Evolutionary conservation across 352 stramenopile genomes (phyloP), one percentile per base, ranked within the genome.

Genomic region (Phytophthora podocarpi): DNA sequence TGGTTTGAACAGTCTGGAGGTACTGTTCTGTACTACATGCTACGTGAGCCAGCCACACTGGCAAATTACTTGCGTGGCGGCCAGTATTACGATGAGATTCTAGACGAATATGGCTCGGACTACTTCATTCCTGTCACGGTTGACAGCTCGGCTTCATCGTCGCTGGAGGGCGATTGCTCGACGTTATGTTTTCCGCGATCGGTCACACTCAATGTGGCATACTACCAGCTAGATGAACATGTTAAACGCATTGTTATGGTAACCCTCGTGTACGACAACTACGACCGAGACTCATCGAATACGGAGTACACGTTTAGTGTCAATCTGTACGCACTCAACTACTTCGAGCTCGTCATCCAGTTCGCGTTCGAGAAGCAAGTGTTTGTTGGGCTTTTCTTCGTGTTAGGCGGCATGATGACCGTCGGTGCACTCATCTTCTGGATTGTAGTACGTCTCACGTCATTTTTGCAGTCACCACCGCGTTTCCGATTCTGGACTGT

Each of bases 81-180:
- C 10, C 68, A 43, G 15, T 86, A 82, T 49, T 95, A 95, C 42
- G 80, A 92, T 42, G 74, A 85, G 4, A 62, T 97, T 31, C 48
- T 83, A 13, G 56, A 48, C 1, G 32, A 57, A 8, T 57, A 77
- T 13, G 91, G 84, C 1, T 85, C 87, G 13, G 95, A 99, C 74
- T 95, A 91, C 28, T 98, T 99, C 54, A 97, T 99, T 48, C 89
- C 94, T 16, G 93, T 99, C 12, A 93, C 78, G 2, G 88, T 99
- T 2, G 81, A 98, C 53, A 93, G 93, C 61, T 71, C 64, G 9
- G 89, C 91, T 2, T 76, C 89, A 15, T 63, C 84, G 4, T 65
- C 82, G 13, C 64, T 97, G 8, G 76, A 88, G 51, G 91, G 84
- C 7, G 96, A 94, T 20, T 99, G 97, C 74, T 84, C 78, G n/a